phyloP scores from a whole-genome alignment of 2,329 filamentous ascomycete genomes.

The Exophiala sp. region DNA sequence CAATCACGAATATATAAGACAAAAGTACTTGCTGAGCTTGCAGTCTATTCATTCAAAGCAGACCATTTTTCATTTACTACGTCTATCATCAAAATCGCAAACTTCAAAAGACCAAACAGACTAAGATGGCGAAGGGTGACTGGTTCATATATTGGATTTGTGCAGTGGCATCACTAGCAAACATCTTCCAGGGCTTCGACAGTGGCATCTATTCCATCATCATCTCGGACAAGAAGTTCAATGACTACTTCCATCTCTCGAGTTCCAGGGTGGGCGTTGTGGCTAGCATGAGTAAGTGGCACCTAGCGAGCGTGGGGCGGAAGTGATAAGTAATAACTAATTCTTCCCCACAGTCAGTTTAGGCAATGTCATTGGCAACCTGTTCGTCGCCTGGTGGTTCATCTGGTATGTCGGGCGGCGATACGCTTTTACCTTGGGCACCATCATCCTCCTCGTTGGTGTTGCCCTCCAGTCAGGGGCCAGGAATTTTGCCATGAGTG shows the following conservation, averaged over 20 bases:
- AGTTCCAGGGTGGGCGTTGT: constrained; percentile 2
- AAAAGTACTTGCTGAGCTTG: too few relatives aligned
- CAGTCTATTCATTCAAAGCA: too few relatives aligned
- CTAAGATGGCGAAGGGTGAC: not conserved
- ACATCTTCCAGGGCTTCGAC: constrained; percentile 7
- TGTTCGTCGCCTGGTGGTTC: constrained; percentile 28
- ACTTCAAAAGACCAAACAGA: not conserved
- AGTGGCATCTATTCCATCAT: constrained; percentile 7
- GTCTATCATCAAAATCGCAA: not conserved
- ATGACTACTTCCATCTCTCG: constrained; percentile 3
- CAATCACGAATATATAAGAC: too few relatives aligned
- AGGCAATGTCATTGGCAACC: constrained; percentile 36
- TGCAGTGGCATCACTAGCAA: not conserved
- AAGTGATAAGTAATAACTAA: not conserved
- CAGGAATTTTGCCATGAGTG: constrained; percentile 26
- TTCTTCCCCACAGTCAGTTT: not conserved
- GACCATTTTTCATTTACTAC: too few relatives aligned
- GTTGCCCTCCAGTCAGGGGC: constrained; percentile 6
- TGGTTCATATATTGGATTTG: constrained; percentile 5
- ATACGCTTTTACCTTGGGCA: constrained; percentile 1
- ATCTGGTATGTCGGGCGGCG: constrained; percentile 10
- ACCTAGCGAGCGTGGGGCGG: not conserved
- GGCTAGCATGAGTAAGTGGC: constrained; percentile 3
- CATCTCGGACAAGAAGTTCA: constrained; percentile 5
- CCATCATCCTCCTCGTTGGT: constrained; percentile 6